Evolutionary conservation across 139 green algal genomes (phyloP), one percentile per base, ranked within the genome.

Genomic region (Pleodorina starrii): DNA sequence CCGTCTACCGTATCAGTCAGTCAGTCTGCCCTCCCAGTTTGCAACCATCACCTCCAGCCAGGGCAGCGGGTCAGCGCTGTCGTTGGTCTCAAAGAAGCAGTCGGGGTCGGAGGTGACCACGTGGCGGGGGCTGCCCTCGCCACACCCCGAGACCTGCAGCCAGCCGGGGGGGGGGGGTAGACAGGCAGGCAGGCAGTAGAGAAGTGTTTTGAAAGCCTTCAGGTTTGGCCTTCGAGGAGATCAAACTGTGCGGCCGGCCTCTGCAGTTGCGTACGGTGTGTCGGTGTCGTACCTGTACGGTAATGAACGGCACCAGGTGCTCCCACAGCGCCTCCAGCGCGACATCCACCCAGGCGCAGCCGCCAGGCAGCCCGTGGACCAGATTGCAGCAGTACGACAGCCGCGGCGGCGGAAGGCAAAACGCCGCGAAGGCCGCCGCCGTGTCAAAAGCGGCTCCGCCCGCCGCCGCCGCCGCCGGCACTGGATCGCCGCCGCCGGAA

Each of bases 31-130:
- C n/a, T n/a, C n/a, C n/a, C n/a, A n/a, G n/a, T 25, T 25, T 66
- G 54, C 54, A 66, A 25, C 54, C 57, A n/a, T 1, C 38, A 87
- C 66, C 83, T 88, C 83, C 0, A 88, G 29, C 83, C 83, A 88
- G 3, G 83, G 84, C 48, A 82, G 84, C 29, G 0, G 36, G 3
- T 82, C 69, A 23, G 46, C 35, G 50, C 35, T 83, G 69, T 89
- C 69, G n/a, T 89, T 72, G 40, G 85, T 91, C 35, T 92, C 85
- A 25, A 92, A 92, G 66, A 78, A 92, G 78, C 68, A 69, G 14
- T 92, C 77, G 32, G 90, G 54, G 14, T 87, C 84, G 3, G 46
- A 25, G 42, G 44, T 60, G 12, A 90, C 40, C 63, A 92, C 84
- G 38, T 90, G 43, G 29, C 68, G 38, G 1, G 84, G 84, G 9